Conservation (phyloP, 768 basidiomycete species). For the Termitomyces eurrhizus region DNA sequence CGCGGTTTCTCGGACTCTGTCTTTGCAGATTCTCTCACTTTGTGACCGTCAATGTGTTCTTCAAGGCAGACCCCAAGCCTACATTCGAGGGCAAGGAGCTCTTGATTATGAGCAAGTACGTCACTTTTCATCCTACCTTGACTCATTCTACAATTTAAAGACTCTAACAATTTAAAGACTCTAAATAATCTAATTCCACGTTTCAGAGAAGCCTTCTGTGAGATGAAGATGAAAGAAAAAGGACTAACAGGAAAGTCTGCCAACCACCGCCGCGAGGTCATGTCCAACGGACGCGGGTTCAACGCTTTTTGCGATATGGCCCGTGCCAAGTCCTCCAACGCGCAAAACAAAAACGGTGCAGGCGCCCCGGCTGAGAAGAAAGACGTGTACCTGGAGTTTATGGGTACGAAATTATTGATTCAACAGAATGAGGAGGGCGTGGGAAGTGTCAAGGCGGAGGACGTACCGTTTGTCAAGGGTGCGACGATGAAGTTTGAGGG, state of each 20-base stretch:
- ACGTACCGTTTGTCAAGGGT: no score
- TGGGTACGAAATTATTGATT: no score
- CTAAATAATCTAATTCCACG: neutral
- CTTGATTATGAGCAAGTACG: constrained; percentile 84
- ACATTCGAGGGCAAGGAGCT: constrained; percentile 70
- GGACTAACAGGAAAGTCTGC: constrained; percentile 72
- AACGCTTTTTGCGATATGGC: no score
- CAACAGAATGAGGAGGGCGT: no score
- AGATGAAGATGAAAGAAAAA: constrained; percentile 97
- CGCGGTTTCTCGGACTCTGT: constrained; percentile 64
- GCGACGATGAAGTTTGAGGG: no score
- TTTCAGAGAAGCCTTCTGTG: constrained; percentile 76
- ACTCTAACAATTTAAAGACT: neutral
- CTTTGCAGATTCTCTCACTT: constrained; percentile 84
- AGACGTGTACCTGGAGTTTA: no score
- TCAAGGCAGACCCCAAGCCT: constrained; percentile 72
- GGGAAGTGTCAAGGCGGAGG: no score
- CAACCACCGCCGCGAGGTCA: constrained; percentile 50
- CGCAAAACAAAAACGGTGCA: no score
- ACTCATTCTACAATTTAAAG: no score
- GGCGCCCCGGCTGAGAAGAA: no score
- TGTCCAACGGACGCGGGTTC: no score
- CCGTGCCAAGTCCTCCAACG: no score
- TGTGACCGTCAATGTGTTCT: constrained; percentile 66
- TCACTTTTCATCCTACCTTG: constrained; percentile 9